Percentiles rank a stretch among this genome's conserved stretches.
Conservation (phyloP, 345 rosid species). For the Lumnitzera racemosa region DNA sequence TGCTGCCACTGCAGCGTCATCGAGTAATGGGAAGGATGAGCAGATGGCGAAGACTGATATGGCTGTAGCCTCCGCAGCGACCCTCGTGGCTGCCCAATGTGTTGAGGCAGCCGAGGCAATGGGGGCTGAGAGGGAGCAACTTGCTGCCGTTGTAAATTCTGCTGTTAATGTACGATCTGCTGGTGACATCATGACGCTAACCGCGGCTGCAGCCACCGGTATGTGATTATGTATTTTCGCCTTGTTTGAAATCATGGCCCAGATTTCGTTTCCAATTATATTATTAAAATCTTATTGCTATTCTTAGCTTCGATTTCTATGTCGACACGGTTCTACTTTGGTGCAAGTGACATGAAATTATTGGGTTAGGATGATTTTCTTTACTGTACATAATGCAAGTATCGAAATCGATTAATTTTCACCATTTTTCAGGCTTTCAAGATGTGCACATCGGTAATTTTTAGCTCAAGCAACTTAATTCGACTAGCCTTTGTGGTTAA, state of each 20-base stretch:
- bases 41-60: slow-evolving; percentile 62
- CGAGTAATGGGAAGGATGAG: slow-evolving; percentile 62
- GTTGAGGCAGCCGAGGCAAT: slow-evolving; percentile 82
- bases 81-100: slow-evolving; percentile 82
- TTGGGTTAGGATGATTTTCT: background rate
- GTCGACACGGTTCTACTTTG: no score
- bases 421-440: no score
- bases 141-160: slow-evolving; percentile 69
- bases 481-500: no score
- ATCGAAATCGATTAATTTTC: no score
- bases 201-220: slow-evolving; percentile 94
- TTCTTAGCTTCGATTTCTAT: no score
- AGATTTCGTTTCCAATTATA: background rate
- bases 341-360: no score
- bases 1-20: slow-evolving; percentile 64
- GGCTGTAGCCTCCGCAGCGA: slow-evolving; percentile 91
- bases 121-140: slow-evolving; percentile 86
- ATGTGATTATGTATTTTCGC: background rate
- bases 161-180: slow-evolving; percentile 80
- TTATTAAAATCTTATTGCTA: no score
- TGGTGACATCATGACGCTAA: slow-evolving; percentile 80
- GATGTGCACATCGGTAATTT: no score
- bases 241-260: background rate
- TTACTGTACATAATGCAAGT: background rate
- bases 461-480: no score